Conservation (phyloP, 305 asterid genomes). For the Fraxinus albicans region DNA sequence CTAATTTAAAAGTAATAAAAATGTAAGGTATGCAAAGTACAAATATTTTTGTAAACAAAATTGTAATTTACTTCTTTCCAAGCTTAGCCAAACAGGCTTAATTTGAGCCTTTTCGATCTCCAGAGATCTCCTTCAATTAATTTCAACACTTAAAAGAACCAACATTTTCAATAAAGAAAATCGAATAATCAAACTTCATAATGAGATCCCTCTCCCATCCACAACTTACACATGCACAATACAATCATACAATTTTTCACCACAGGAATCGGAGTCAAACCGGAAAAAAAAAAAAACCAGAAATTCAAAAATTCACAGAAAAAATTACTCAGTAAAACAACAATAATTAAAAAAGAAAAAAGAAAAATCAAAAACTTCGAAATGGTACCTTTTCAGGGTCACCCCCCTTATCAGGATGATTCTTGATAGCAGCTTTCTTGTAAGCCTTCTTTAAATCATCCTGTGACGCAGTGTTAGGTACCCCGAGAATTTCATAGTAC, state of each 20-base stretch:
- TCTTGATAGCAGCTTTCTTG: conserved; percentile 62
- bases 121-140: background rate
- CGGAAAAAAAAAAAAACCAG: background rate
- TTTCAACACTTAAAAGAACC: background rate
- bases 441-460: conserved; percentile 69
- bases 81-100: background rate
- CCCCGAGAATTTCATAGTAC: conserved; percentile 61
- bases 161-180: background rate
- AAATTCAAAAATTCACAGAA: conserved; percentile 7
- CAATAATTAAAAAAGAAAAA: conserved; percentile 5
- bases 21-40: background rate
- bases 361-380: background rate
- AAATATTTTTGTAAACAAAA: background rate
- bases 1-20: background rate
- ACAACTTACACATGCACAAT: background rate
- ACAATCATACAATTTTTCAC: background rate
- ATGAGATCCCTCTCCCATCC: background rate
- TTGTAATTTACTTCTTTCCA: background rate
- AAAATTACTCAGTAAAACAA: background rate
- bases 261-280: background rate
- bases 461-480: conserved; percentile 48
- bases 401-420: conserved; percentile 77
- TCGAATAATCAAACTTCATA: background rate
- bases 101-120: background rate
- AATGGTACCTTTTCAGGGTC: conserved; percentile 58